Base-by-base conservation (phyloP, 2,329 filamentous ascomycete genomes). In the Neofusicoccum ribis region DNA sequence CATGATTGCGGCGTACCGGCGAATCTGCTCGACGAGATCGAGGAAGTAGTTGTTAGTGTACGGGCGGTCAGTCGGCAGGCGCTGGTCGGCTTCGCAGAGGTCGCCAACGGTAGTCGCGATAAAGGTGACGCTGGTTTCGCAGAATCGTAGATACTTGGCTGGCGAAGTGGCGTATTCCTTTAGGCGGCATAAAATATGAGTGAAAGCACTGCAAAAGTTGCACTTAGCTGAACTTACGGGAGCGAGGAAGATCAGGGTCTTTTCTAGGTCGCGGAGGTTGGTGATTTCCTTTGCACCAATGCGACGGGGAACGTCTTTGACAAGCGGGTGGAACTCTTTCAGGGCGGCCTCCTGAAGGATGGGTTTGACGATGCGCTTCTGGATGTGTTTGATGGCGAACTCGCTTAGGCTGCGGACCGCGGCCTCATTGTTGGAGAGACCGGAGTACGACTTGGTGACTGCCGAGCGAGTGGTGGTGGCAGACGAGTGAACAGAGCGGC, bases 21-120 rank as follows among this genome's bases (percentile, higher is more conserved):
- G 88, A 72, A 97, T 93, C 86, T 97, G 93, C 77, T 96, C 92
- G 77, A 96, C 89, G 67, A 98, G 88, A 82, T 98, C 94, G 81
- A 97, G 90, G 77, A 97, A 97, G 81, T 98, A 98, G 76, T 92
- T 92, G 85, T 91, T 92, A 85, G 90, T 95, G 84, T 97, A 98
- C 70, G 93, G 92, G 73, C 91, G 89, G 79, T 98, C 94, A 79
- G 87, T 84, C 67, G 91, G 90, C 77, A 92, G 88, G 70, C 89
- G 89, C 81, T 94, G 91, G 78, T 98, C 93, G 76, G 88, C 88
- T 76, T 96, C 92, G 83, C 87, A 89, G 69, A 97, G 85, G 79
- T 90, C 89, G 79, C 92, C 89, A 78, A 96, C 91, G 67, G 92
- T 95, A 69, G 92, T 89, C 83, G 96, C 91, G 76, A 97, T 89